Percentiles rank a stretch among this genome's conserved stretches.
phyloP scores from a whole-genome alignment of 345 rosid species.

The Citrus unshiu region DNA sequence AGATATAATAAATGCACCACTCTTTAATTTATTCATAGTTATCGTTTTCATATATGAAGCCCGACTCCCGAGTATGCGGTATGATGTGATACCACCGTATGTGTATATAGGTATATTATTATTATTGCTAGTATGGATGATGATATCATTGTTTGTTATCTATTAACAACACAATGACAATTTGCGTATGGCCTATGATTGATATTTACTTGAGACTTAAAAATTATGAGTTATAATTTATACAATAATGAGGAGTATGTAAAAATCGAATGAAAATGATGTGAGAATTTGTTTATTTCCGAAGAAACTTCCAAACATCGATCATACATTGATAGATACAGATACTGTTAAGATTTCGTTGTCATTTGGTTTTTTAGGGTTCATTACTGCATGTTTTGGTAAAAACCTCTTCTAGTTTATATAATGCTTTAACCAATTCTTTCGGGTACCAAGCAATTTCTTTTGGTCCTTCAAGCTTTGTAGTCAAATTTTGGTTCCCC shows the following conservation, averaged over 20 bases:
- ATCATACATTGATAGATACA: not conserved
- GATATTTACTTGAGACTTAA: not conserved
- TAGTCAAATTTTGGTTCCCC: not conserved
- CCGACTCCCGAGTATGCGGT: too few species aligned
- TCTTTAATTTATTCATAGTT: not conserved
- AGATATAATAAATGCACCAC: too few species aligned
- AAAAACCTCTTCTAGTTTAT: not conserved
- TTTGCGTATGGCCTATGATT: not conserved
- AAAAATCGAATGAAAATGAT: constrained; percentile 4
- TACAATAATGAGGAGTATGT: not conserved
- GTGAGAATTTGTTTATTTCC: not conserved
- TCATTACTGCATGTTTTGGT: not conserved
- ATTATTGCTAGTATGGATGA: not conserved
- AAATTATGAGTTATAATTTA: not conserved
- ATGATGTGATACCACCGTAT: not conserved
- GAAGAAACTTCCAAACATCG: constrained; percentile 2
- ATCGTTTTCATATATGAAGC: not conserved
- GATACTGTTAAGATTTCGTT: not conserved
- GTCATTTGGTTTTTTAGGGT: not conserved
- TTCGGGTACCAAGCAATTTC: not conserved
- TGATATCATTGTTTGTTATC: not conserved
- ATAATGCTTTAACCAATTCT: not conserved
- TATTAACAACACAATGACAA: not conserved
- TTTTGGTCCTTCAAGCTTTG: not conserved
- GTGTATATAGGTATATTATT: too few species aligned